A percentile compares a stretch with the other conserved stretches of the same genome.
Conservation (phyloP, 2,329 filamentous ascomycete genomes). For the Colletotrichum chrysophilum region DNA sequence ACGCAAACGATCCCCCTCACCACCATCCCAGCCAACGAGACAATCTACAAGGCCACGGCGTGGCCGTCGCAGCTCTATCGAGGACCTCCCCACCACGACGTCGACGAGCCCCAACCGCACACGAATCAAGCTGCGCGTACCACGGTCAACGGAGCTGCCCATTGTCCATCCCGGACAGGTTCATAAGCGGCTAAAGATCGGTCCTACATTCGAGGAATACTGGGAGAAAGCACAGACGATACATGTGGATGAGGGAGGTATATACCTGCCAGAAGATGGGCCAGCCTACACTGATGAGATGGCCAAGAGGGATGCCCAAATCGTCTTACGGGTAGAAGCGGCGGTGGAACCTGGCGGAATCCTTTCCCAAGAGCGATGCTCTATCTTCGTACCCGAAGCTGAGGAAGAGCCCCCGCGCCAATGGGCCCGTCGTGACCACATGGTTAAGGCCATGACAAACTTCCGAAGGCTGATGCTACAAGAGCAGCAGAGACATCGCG, state of each 20-base stretch:
- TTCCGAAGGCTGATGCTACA: conserved; percentile 81
- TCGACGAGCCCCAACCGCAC: conserved; percentile 33
- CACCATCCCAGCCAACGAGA: conserved; percentile 41
- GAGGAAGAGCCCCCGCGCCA: conserved; percentile 76
- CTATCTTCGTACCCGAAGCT: conserved; percentile 74
- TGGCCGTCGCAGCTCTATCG: conserved; percentile 43
- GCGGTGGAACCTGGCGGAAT: conserved; percentile 79
- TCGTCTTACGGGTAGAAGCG: conserved; percentile 73
- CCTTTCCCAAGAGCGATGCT: conserved; percentile 73
- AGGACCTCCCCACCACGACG: conserved; percentile 13
- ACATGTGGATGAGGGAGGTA: conserved; percentile 63
- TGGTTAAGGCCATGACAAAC: conserved; percentile 78
- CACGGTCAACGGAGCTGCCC: conserved; percentile 53
- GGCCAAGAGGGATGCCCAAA: conserved; percentile 70
- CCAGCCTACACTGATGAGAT: conserved; percentile 64
- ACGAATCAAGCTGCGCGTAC: conserved; percentile 56
- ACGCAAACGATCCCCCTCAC: conserved; percentile 47
- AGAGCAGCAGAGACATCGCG: conserved; percentile 79
- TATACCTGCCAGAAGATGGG: conserved; percentile 60
- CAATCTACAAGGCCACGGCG: conserved; percentile 48
- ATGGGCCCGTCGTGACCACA: conserved; percentile 87
- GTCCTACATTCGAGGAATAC: conserved; percentile 62
- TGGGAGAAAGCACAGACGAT: conserved; percentile 55
- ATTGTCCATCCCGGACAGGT: conserved; percentile 65
- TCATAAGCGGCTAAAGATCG: conserved; percentile 57